Conservation (phyloP, 176 grass and related monocot species). For the Carex myosuroides region DNA sequence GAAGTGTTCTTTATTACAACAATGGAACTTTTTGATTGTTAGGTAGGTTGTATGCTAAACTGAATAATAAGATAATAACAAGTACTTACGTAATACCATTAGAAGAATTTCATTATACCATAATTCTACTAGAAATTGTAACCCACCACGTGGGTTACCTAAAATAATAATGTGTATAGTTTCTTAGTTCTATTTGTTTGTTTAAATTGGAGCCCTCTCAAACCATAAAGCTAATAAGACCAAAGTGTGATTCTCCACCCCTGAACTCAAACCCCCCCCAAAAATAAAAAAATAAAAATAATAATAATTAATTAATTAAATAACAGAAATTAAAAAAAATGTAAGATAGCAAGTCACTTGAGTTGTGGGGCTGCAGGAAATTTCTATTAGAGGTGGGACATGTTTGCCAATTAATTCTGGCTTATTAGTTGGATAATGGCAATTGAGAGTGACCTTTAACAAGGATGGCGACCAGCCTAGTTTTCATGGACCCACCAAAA, state of each 20-base stretch:
- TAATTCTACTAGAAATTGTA: not conserved
- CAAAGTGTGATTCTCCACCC: not conserved
- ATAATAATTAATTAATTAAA: not conserved
- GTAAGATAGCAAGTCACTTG: not conserved
- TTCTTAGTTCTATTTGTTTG: not conserved
- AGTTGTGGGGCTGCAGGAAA: not conserved
- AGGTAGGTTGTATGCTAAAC: not conserved
- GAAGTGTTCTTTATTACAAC: not conserved
- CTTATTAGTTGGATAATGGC: not conserved
- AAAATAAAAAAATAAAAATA: not conserved
- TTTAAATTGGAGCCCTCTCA: not conserved
- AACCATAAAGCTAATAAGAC: not conserved
- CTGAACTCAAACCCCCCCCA: not conserved
- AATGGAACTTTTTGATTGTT: not conserved
- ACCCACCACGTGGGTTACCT: not conserved
- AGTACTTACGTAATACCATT: not conserved
- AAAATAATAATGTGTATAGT: not conserved
- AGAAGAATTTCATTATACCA: not conserved
- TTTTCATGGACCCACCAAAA: constrained; percentile 5
- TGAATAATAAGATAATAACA: not conserved
- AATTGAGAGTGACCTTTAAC: constrained; percentile 5
- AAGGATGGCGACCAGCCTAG: not conserved
- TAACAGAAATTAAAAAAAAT: not conserved
- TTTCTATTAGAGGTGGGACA: not conserved
- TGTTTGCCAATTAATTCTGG: not conserved